phyloP scores from a whole-genome alignment of 2,329 filamentous ascomycete species.

The Penicillium concentricum region DNA sequence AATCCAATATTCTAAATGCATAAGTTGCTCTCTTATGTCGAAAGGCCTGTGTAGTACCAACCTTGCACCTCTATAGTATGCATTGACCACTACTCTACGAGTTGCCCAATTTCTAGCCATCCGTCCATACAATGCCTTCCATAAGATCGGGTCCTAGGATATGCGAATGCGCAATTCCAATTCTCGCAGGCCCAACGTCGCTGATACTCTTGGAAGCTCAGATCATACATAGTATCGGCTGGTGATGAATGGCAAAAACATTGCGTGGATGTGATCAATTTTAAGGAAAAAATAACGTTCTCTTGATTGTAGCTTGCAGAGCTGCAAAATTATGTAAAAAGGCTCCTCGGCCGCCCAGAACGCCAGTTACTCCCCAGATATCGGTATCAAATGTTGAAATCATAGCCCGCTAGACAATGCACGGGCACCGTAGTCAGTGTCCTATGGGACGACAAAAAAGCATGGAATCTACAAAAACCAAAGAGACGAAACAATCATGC shows the following conservation, averaged over 20 bases:
- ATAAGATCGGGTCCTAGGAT: too few species aligned
- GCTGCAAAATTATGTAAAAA: neutral
- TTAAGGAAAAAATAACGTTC: neutral
- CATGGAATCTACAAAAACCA: neutral
- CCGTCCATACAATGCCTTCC: too few species aligned
- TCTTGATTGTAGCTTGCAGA: neutral
- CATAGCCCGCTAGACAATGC: conserved; percentile 3
- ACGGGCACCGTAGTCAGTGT: neutral
- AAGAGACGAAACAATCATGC: neutral
- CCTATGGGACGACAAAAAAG: neutral
- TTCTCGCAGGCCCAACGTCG: too few species aligned
- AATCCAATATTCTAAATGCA: neutral
- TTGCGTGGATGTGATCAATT: neutral
- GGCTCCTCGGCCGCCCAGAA: neutral
- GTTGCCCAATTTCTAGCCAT: too few species aligned
- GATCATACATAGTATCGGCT: too few species aligned
- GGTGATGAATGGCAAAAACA: too few species aligned
- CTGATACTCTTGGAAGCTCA: neutral
- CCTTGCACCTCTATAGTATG: too few species aligned
- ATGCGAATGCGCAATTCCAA: too few species aligned
- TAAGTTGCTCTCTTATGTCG: neutral
- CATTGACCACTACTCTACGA: neutral
- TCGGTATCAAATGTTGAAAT: conserved; percentile 2
- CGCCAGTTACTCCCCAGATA: neutral
- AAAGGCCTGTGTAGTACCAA: neutral